Base-by-base conservation (phyloP, 306 rosid genomes). In the Senna tora region DNA sequence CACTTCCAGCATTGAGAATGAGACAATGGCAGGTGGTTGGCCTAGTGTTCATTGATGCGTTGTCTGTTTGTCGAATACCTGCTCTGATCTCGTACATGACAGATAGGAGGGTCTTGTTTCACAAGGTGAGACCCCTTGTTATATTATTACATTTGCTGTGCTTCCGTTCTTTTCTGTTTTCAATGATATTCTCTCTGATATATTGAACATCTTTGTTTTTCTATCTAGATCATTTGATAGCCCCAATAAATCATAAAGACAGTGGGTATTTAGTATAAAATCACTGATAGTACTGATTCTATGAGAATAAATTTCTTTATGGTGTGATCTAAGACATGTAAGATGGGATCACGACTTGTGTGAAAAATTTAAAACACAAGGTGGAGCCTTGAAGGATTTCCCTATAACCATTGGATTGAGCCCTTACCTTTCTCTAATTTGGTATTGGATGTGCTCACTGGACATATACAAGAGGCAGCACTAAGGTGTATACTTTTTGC, bases 1-100 rank as follows among this genome's bases (percentile, higher is more conserved):
- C 98, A 3, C 79, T 91, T 72, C 98, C 97, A 53, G 90, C 91
- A 74, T 86, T 91, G 83, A 86, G 90, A 81, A 80, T 77, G 77
- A 94, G 87, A 77, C 97, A 94, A 68, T 94, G 97, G 98, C 94
- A 89, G 79, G 89, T 89, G 82, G 71, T 91, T 10, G 83, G 59
- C 81, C 96, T 94, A 81, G 76, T 94, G 79, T 85, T 89, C 62
- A 11, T 94, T 1, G 97, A 94, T 74, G 96, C 95, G 56, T 80
- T 94, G 77, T 94, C 98, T 13, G 87, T 91, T 56, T 80, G 75
- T 84, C 84, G 89, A 89, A 63, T 94, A 14, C 96, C 95, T 58
- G 73, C 91, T 45, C 87, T 94, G 38, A 73, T 84, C 68, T 20
- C 95, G 33, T 81, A 76, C 87, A 63, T 89, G 87, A 82, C 80